phyloP scores from a whole-genome alignment of 768 basidiomycete species.

The Lyophyllum decastes region DNA sequence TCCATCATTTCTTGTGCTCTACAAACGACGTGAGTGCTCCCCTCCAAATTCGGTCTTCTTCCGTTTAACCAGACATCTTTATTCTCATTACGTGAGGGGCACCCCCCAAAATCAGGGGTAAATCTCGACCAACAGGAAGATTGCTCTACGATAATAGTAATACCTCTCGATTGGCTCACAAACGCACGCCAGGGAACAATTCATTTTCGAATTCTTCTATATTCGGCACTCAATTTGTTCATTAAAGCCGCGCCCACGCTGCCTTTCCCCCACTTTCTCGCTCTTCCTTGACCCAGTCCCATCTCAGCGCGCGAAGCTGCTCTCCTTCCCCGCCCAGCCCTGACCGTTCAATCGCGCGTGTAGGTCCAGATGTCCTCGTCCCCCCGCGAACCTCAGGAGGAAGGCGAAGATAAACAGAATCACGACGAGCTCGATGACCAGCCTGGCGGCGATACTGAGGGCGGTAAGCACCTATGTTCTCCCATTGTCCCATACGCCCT shows the following conservation, averaged over 20 bases:
- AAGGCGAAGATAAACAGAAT: constrained; percentile 53
- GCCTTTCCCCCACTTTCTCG: constrained; percentile 61
- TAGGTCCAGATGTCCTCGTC: constrained; percentile 60
- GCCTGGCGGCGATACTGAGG: constrained; percentile 37
- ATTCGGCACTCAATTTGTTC: constrained; percentile 72
- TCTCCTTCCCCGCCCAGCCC: constrained; percentile 23
- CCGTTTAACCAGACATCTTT: constrained; percentile 18
- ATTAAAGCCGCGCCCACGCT: constrained; percentile 71
- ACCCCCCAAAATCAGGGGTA: constrained; percentile 62
- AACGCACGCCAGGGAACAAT: constrained; percentile 74
- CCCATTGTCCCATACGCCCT: background rate
- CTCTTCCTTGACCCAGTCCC: constrained; percentile 42
- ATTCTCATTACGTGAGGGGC: constrained; percentile 56
- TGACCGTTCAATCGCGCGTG: constrained; percentile 30
- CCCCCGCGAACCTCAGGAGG: constrained; percentile 51
- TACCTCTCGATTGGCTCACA: constrained; percentile 53
- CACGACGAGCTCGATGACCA: constrained; percentile 62
- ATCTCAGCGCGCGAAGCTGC: constrained; percentile 29
- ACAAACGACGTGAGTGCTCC: constrained; percentile 26
- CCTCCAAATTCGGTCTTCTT: constrained; percentile 37
- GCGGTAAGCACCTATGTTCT: constrained; percentile 33
- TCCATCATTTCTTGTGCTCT: background rate
- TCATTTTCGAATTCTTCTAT: constrained; percentile 62
- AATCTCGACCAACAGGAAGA: constrained; percentile 50
- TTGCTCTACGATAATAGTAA: constrained; percentile 58